Conservation (phyloP, 2,329 filamentous ascomycete genomes). For the Alternaria triticina region DNA sequence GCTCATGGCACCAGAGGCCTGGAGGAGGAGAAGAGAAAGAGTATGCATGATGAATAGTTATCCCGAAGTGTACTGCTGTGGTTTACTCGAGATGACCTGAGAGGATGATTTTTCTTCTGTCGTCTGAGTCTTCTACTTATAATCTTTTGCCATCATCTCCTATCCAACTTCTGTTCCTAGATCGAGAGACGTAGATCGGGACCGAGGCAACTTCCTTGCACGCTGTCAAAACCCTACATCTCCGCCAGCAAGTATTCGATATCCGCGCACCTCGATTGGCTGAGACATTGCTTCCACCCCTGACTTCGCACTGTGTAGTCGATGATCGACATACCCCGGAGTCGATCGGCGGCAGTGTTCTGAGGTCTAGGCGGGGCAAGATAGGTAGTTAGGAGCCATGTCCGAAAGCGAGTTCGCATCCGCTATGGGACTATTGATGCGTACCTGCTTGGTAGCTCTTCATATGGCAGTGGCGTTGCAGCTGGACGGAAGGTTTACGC, state of each 20-base stretch:
- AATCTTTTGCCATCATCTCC: neutral
- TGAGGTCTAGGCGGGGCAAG: neutral
- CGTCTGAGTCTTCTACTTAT: neutral
- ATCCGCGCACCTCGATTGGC: slow-evolving; percentile 1
- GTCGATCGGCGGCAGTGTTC: neutral
- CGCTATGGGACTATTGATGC: neutral
- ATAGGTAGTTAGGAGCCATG: neutral
- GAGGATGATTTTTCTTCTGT: neutral
- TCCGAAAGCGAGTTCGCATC: neutral
- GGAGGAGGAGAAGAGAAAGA: slow-evolving; percentile 24
- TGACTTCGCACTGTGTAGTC: neutral
- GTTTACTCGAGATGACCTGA: neutral
- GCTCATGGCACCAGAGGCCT: slow-evolving; percentile 19
- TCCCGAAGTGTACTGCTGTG: neutral
- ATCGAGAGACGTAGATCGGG: neutral
- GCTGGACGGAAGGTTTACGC: slow-evolving; percentile 2
- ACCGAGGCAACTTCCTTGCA: neutral
- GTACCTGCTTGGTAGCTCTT: neutral
- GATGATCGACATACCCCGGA: slow-evolving; percentile 1
- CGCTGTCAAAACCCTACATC: neutral
- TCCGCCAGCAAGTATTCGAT: neutral
- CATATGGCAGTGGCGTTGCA: neutral
- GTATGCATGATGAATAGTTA: slow-evolving; percentile 16
- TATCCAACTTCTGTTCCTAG: neutral
- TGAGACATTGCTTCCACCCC: neutral